Evolutionary conservation across 192 early-diverging fungal genomes (phyloP), one percentile per base, ranked within the genome.

Genomic region (Coemansia sp.): DNA sequence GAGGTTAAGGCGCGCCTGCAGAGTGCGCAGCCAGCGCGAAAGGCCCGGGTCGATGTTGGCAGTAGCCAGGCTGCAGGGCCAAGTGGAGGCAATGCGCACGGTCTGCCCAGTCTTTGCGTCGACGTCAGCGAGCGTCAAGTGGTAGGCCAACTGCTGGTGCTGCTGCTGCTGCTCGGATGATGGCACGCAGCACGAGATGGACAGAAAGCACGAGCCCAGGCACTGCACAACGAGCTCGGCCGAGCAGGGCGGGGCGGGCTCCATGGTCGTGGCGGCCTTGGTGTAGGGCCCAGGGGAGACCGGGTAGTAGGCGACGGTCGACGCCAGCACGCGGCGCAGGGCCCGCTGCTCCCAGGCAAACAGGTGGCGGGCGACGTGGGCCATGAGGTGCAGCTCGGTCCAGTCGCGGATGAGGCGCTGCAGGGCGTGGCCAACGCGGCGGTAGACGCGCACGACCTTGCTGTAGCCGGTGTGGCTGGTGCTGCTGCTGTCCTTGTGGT

Each of bases 361-460:
- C 71, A 82, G 66, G n/a, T 82, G 64, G 10, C 80, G 80, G 17
- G 65, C 75, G 28, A 82, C 65, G 32, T 82, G 80, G n/a, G 75
- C 68, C 80, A 82, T 82, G 40, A 82, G 50, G 21, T 82, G 80
- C 37, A 77, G 80, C 75, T 82, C 80, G 3, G 80, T 70, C 80
- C 80, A 82, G 62, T 82, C 80, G 3, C 80, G 67, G 19, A 82
- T 82, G 47, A 82, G 66, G 47, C 80, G 66, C 66, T 74, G 80
- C 50, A 82, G 23, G 23, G 80, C 80, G n/a, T 72, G 71, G 38
- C 35, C 73, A 1, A 82, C 75, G 17, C 76, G 75, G 66, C 70
- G 67, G 61, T 82, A 82, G 32, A 77, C 80, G 5, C 76, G 60
- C 16, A 77, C 72, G 13, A 82, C 66, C 55, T 82, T 82, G 66